Percentiles rank a stretch among this genome's conserved stretches.
Evolutionary conservation across 768 basidiomycete genomes (phyloP).

Genomic region (Guyanaporus albipodus): DNA sequence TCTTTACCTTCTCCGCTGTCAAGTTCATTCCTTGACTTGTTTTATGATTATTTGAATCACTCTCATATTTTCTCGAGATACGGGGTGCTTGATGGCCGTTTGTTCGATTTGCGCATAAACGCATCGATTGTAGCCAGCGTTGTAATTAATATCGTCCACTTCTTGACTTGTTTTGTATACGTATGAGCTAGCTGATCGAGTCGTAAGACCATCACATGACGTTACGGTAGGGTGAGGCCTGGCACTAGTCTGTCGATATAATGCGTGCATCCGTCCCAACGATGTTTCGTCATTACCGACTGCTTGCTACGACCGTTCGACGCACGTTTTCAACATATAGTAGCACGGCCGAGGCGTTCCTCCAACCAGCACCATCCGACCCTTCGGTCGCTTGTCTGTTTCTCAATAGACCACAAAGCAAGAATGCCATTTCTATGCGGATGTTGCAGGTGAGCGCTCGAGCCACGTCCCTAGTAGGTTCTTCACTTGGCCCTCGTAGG

Average conservation of each 20-base stretch:
- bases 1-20: background rate
- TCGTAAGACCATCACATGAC: too few species aligned
- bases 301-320: slow-evolving; percentile 2
- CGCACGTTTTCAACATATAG: slow-evolving; percentile 23
- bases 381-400: slow-evolving; percentile 69
- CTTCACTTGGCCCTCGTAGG: slow-evolving; percentile 40
- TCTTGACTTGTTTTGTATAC: too few species aligned
- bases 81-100: slow-evolving; percentile 2
- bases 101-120: slow-evolving; percentile 1
- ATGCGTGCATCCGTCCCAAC: too few species aligned
- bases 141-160: too few species aligned
- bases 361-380: slow-evolving; percentile 50
- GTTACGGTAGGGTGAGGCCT: too few species aligned
- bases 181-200: too few species aligned
- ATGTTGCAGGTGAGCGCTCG: slow-evolving; percentile 55
- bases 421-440: slow-evolving; percentile 80
- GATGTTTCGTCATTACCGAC: too few species aligned
- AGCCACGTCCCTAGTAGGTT: background rate
- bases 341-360: slow-evolving; percentile 33
- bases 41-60: slow-evolving; percentile 23
- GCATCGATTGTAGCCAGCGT: too few species aligned
- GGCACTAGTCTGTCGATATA: too few species aligned
- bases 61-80: background rate
- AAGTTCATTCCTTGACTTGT: background rate
- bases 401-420: slow-evolving; percentile 78